A percentile compares a stretch with the other conserved stretches of the same genome.
These are phyloP conservation scores for Annulohypoxylon truncatum DNA, from an alignment of 2,329 filamentous ascomycete genomes.

Conservation along the genomic window DNA sequence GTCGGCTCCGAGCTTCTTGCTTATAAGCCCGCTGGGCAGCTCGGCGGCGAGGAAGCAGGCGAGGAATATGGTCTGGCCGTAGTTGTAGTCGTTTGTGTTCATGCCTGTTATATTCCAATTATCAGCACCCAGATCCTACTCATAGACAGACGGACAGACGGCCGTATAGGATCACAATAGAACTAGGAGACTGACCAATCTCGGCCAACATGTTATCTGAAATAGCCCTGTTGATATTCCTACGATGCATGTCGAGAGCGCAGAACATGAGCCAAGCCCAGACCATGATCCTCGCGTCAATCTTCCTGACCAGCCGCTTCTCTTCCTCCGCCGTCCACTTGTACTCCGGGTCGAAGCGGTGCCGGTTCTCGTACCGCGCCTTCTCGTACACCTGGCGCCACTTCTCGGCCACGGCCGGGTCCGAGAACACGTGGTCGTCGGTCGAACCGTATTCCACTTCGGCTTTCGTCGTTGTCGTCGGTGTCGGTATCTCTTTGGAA, in stretches of 20 bases:
- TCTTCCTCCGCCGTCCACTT: slow-evolving; percentile 69
- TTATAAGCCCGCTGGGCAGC: slow-evolving; percentile 64
- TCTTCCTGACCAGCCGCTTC: slow-evolving; percentile 63
- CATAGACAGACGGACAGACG: too few species aligned
- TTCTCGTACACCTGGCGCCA: slow-evolving; percentile 66
- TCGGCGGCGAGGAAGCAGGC: slow-evolving; percentile 63
- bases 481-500: slow-evolving; percentile 14
- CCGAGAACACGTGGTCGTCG: slow-evolving; percentile 59
- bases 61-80: slow-evolving; percentile 62
- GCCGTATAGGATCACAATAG: neutral
- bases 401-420: slow-evolving; percentile 63
- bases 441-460: slow-evolving; percentile 49
- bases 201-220: slow-evolving; percentile 54
- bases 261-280: slow-evolving; percentile 48
- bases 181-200: slow-evolving; percentile 45
- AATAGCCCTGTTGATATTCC: slow-evolving; percentile 50
- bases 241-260: slow-evolving; percentile 43
- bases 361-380: slow-evolving; percentile 67
- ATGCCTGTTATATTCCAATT: slow-evolving; percentile 42
- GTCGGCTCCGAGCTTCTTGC: slow-evolving; percentile 62
- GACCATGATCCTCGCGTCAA: slow-evolving; percentile 52
- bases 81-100: slow-evolving; percentile 58
- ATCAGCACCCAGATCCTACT: neutral
- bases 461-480: neutral
- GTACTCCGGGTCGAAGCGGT: slow-evolving; percentile 68